Base-by-base conservation (phyloP, 225 moss, liverwort and hornwort species). In the Marchantia paleacea region DNA sequence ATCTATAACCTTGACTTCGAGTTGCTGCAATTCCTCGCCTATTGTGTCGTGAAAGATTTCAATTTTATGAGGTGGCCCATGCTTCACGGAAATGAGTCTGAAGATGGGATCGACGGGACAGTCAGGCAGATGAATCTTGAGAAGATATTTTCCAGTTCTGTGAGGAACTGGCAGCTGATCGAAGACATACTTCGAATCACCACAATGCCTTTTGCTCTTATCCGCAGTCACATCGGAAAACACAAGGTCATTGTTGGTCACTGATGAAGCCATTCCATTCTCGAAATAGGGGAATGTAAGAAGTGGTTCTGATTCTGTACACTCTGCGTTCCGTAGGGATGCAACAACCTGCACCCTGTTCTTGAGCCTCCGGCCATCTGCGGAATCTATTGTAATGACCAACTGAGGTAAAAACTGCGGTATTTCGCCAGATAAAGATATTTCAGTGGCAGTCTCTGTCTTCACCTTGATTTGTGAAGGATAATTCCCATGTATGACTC, bases 401-500 rank as follows among this genome's bases (percentile, higher is more conserved):
- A 50, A 4, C 18, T 73, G 19, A n/a, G 50, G 73, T 50, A 73
- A 73, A 26, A 50, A 73, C 13, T 73, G 50, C 12, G 22, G 73
- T 2, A 2, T 19, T 20, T 4, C 22, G 24, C 20, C 51, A 2
- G 73, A 20, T 1, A 53, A 39, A 19, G 4, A 26, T 15, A 73
- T 52, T 53, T 73, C 51, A 7, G 11, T n/a, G 12, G 18, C 14
- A 39, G 53, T n/a, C 9, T 73, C 73, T 50, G 49, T 50, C 10
- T 65, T 20, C 12, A 52, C 4, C 10, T 10, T 20, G 20, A 73
- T 12, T 73, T 53, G 20, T 52, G 51, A 73, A 7, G 73, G 73
- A 50, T 73, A 52, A 16, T 73, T 73, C 6, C 73, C 73, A 50
- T 15, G 73, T 73, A 73, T 50, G 22, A 73, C 73, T 3, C 51